Percentiles rank a stretch among this genome's conserved stretches.
Conservation (phyloP, 148 eudicot species). For the Oxyria digyna region DNA sequence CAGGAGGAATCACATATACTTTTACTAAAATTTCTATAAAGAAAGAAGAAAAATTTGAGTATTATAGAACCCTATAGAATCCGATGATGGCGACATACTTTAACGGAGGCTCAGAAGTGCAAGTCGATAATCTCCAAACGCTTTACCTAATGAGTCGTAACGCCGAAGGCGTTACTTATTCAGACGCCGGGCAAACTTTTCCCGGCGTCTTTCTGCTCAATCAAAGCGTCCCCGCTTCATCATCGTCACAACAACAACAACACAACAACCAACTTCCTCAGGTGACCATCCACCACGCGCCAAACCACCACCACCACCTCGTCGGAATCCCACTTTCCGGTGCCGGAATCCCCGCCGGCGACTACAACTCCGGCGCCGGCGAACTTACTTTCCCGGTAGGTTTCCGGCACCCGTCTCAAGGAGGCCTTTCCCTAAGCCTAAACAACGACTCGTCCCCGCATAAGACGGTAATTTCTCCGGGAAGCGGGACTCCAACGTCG, state of each 20-base stretch:
- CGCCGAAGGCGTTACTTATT: not conserved
- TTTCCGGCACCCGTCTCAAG: constrained; percentile 10
- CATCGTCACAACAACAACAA: no score
- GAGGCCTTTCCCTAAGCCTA: constrained; percentile 58
- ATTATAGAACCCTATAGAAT: not conserved
- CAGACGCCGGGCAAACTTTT: not conserved
- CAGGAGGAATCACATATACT: not conserved
- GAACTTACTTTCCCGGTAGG: not conserved
- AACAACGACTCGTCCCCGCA: constrained; percentile 6
- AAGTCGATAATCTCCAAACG: constrained; percentile 55
- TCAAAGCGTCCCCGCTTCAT: not conserved
- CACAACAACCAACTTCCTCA: constrained; percentile 10
- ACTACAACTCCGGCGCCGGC: not conserved
- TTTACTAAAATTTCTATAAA: not conserved
- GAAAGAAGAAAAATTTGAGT: not conserved
- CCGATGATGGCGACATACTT: constrained; percentile 51
- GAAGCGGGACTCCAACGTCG: not conserved
- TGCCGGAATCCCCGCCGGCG: constrained; percentile 14
- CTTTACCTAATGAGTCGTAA: constrained; percentile 59
- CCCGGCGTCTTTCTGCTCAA: not conserved
- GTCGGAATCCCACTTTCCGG: constrained; percentile 47
- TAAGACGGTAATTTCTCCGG: not conserved
- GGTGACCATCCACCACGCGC: constrained; percentile 10
- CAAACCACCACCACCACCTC: constrained; percentile 31
- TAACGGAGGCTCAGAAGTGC: constrained; percentile 54